Percentiles rank a stretch among this genome's conserved stretches.
phyloP scores from a whole-genome alignment of 768 basidiomycete genomes.

The Peribolospora kevripleyi region DNA sequence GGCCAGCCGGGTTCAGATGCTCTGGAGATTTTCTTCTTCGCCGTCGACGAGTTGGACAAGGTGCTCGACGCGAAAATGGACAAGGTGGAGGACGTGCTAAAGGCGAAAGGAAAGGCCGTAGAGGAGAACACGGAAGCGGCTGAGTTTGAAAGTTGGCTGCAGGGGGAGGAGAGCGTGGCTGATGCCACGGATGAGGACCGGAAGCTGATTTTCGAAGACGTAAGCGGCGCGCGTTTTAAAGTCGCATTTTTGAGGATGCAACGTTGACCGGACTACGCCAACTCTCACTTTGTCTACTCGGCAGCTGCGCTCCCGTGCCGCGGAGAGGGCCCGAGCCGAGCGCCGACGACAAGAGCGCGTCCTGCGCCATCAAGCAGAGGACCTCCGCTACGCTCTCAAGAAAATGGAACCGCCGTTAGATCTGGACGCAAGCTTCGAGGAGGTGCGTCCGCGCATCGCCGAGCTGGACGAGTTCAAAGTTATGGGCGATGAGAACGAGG shows the following conservation, averaged over 20 bases:
- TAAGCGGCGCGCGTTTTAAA: slow-evolving; percentile 20
- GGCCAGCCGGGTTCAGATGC: slow-evolving; percentile 88
- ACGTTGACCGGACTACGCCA: slow-evolving; percentile 8
- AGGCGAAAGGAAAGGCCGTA: slow-evolving; percentile 12
- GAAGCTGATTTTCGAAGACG: slow-evolving; percentile 36
- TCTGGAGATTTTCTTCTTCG: slow-evolving; percentile 87
- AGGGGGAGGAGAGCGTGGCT: slow-evolving; percentile 30
- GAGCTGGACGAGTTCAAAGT: slow-evolving; percentile 66
- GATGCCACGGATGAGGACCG: slow-evolving; percentile 32
- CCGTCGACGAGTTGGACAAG: slow-evolving; percentile 66
- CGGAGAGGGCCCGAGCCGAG: slow-evolving; percentile 62
- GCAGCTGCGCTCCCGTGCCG: slow-evolving; percentile 48
- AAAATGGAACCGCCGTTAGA: slow-evolving; percentile 66
- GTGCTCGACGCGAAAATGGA: slow-evolving; percentile 53
- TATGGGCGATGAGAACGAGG: slow-evolving; percentile 49
- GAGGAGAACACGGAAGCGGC: slow-evolving; percentile 14
- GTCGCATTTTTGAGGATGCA: slow-evolving; percentile 4
- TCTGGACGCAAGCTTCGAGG: slow-evolving; percentile 48
- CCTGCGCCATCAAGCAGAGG: slow-evolving; percentile 73
- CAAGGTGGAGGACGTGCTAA: slow-evolving; percentile 26
- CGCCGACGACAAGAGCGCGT: slow-evolving; percentile 52
- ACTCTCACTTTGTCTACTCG: not conserved
- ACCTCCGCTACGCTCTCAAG: slow-evolving; percentile 81
- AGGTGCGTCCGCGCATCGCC: slow-evolving; percentile 52
- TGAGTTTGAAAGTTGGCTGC: slow-evolving; percentile 26